These are phyloP conservation scores for Trichoderma orchidacearum DNA, from an alignment of 495 filamentous ascomycete species.

Conservation along the genomic window DNA sequence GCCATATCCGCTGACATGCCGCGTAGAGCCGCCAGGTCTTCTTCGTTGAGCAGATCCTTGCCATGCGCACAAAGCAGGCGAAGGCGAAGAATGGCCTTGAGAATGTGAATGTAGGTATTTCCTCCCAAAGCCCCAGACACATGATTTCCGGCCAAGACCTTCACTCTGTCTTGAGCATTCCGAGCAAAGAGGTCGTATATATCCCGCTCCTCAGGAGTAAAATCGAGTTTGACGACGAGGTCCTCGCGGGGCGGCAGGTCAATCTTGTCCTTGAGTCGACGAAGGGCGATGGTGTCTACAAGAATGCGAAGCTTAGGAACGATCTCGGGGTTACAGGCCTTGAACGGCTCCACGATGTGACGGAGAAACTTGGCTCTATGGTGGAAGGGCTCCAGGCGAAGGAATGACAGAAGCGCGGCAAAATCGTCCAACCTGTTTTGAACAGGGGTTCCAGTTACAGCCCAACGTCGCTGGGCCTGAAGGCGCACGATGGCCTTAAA, in stretches of 20 bases:
- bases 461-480: conserved; percentile 75
- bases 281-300: conserved; percentile 81
- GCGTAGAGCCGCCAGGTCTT: conserved; percentile 64
- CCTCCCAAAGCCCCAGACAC: conserved; percentile 55
- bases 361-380: conserved; percentile 59
- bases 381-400: conserved; percentile 77
- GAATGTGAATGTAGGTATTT: conserved; percentile 72
- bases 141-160: conserved; percentile 29
- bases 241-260: conserved; percentile 65
- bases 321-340: conserved; percentile 64
- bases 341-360: conserved; percentile 71
- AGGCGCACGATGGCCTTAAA: conserved; percentile 78
- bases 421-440: conserved; percentile 90
- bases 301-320: conserved; percentile 78
- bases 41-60: conserved; percentile 68
- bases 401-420: conserved; percentile 76
- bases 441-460: conserved; percentile 84
- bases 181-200: conserved; percentile 43
- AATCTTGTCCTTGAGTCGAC: conserved; percentile 86
- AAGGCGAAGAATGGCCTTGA: conserved; percentile 81
- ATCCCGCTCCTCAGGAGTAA: conserved; percentile 34
- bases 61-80: conserved; percentile 87
- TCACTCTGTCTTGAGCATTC: conserved; percentile 37
- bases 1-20: conserved; percentile 69
- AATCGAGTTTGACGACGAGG: conserved; percentile 48